Base-by-base conservation (phyloP, 495 filamentous ascomycete genomes). In the Aspergillus steynii region DNA sequence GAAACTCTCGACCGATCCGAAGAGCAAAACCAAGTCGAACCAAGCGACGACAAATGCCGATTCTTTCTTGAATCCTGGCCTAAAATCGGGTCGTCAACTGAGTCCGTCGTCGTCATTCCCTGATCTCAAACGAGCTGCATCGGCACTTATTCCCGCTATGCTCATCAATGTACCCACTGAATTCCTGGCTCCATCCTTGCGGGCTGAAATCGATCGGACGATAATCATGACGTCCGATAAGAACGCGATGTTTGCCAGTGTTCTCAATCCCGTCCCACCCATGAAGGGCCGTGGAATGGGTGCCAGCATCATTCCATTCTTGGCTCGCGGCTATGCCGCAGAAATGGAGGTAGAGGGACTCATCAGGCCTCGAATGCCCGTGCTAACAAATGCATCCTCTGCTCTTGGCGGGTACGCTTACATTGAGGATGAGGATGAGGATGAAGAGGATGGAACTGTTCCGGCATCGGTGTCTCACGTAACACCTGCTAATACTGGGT, bases 221-320 rank as follows among this genome's bases (percentile, higher is more conserved):
- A 88, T 91, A 45, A 88, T 96, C 55, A 70, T 96, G 42, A 82
- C 77, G 25, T 74, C 80, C 46, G 80, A 87, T 64, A 87, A 85
- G 72, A 69, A 83, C 29, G 86, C 88, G 10, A 88, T 96, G 82
- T 67, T 92, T 12, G 88, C 92, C 31, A 92, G 90, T 71, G 85
- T 92, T 12, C 74, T 96, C 55, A 89, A 94, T 72, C 90, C 91
- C 1, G 82, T 86, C 57, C 77, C 82, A 14, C 82, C 82, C 42
- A 76, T 78, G 50, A 82, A 82, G 50, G 84, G 85, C 2, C 81
- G 81, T 29, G 79, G 74, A 31, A 80, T 79, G 46, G 82, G 82
- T 58, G 77, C 85, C 14, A 92, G 89, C 65, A 88, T 96, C 52
- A 73, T 97, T 29, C 92, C 92, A 6, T 88, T 94, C 62, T 75